A percentile compares a stretch with the other conserved stretches of the same genome.
phyloP scores from a whole-genome alignment of 768 basidiomycete species.

The Hericium erinaceus region DNA sequence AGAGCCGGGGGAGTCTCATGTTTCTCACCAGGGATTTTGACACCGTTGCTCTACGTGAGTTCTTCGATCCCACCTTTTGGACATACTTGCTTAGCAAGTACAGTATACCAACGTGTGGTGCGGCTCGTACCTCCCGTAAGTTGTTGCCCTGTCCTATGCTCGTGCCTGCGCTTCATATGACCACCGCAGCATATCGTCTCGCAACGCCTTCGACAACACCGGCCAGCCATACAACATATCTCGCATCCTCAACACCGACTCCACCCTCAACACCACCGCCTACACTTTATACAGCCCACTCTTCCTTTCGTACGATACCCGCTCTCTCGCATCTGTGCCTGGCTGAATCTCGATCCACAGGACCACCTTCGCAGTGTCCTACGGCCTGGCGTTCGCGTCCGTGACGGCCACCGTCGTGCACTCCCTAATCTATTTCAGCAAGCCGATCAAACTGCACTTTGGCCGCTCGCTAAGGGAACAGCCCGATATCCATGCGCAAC shows the following conservation, averaged over 20 bases:
- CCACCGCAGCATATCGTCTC: conserved; percentile 22
- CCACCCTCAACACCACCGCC: conserved; percentile 24
- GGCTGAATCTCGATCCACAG: conserved; percentile 18
- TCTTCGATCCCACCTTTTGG: background rate
- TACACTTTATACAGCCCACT: conserved; percentile 34
- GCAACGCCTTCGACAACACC: conserved; percentile 31
- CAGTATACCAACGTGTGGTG: conserved; percentile 25
- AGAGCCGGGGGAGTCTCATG: too few relatives aligned
- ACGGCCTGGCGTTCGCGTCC: conserved; percentile 39
- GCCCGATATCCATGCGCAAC: conserved; percentile 38
- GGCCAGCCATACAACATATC: conserved; percentile 30
- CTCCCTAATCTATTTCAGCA: conserved; percentile 33
- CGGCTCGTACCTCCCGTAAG: conserved; percentile 26
- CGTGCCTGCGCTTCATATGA: background rate
- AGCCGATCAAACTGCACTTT: conserved; percentile 30
- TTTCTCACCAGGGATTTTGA: conserved; percentile 23
- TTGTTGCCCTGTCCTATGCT: background rate
- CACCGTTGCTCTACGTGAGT: conserved; percentile 23
- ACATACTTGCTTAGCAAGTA: background rate
- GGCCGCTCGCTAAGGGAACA: conserved; percentile 34
- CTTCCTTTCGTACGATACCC: conserved; percentile 22
- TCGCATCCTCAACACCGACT: conserved; percentile 27
- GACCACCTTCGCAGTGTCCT: conserved; percentile 51
- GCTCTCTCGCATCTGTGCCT: background rate
- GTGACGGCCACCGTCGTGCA: conserved; percentile 35